phyloP scores from a whole-genome alignment of 2,329 filamentous ascomycete species.

The Sporothrix pseudoabietina region DNA sequence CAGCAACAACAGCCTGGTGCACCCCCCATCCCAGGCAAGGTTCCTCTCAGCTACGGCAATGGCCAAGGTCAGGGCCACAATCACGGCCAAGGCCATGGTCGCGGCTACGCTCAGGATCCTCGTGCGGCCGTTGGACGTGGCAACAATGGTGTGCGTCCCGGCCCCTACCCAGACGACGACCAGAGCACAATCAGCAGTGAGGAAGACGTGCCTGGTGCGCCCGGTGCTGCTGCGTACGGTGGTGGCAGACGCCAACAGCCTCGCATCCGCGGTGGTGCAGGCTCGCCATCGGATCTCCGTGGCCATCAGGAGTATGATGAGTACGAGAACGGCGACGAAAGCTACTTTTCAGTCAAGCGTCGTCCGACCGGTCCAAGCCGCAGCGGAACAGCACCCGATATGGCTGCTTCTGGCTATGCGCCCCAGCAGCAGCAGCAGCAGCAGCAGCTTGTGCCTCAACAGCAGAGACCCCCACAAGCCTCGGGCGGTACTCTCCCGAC shows the following conservation, averaged over 20 bases:
- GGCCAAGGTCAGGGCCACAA: neutral
- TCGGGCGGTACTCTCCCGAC: neutral
- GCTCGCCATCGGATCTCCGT: constrained; percentile 33
- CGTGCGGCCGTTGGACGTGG: neutral
- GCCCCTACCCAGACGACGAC: constrained; percentile 37
- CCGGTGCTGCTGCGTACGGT: constrained; percentile 1
- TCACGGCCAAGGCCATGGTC: constrained; percentile 16
- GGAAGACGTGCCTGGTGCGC: constrained; percentile 34
- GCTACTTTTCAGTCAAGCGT: constrained; percentile 55
- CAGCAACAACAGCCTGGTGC: constrained; percentile 19
- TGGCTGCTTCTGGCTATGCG: neutral
- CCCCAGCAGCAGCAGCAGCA: neutral
- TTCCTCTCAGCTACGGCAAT: neutral
- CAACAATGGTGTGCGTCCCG: neutral
- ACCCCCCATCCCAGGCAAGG: constrained; percentile 21
- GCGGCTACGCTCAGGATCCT: neutral
- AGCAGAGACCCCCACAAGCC: constrained; percentile 32
- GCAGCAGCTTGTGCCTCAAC: neutral
- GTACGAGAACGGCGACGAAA: constrained; percentile 59
- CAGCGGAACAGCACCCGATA: constrained; percentile 34
- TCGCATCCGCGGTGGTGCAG: constrained; percentile 32
- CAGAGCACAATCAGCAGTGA: constrained; percentile 35
- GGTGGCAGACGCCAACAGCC: neutral
- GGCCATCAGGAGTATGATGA: constrained; percentile 46
- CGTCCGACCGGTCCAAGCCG: constrained; percentile 34